These are phyloP conservation scores for Chrysanthemum lavandulifolium DNA, from an alignment of 129 eudicot genomes.

Conservation along the genomic window DNA sequence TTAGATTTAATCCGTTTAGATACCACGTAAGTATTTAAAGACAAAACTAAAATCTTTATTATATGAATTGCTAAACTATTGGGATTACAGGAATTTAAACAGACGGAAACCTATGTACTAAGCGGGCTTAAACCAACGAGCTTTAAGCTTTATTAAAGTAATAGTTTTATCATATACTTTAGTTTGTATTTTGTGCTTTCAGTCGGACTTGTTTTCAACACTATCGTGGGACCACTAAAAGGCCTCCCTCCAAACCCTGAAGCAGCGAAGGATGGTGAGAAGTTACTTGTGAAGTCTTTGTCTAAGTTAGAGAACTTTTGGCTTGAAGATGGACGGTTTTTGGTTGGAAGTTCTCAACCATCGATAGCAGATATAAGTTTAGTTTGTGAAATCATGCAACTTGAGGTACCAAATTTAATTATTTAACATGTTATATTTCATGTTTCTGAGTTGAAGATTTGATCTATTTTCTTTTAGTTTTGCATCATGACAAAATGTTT, in stretches of 20 bases:
- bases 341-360: slow-evolving; percentile 66
- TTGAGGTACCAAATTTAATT: slow-evolving; percentile 49
- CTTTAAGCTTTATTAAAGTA: no score
- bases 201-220: slow-evolving; percentile 48
- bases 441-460: no score
- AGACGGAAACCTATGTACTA: no score
- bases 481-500: neutral
- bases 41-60: no score
- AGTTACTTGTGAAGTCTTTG: slow-evolving; percentile 48
- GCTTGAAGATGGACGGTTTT: slow-evolving; percentile 70
- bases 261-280: slow-evolving; percentile 66
- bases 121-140: no score
- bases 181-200: slow-evolving; percentile 12
- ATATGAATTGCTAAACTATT: no score
- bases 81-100: no score
- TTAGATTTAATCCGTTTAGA: no score
- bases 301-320: slow-evolving; percentile 57
- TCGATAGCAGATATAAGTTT: slow-evolving; percentile 86
- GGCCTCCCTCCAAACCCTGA: slow-evolving; percentile 44
- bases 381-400: slow-evolving; percentile 84
- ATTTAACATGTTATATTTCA: neutral
- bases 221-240: slow-evolving; percentile 39
- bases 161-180: neutral
- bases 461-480: neutral
- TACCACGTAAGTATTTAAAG: no score